Percentiles rank a stretch among this genome's conserved stretches.
These are phyloP conservation scores for Russula sp. DNA, from an alignment of 768 basidiomycete genomes.

Conservation along the genomic window DNA sequence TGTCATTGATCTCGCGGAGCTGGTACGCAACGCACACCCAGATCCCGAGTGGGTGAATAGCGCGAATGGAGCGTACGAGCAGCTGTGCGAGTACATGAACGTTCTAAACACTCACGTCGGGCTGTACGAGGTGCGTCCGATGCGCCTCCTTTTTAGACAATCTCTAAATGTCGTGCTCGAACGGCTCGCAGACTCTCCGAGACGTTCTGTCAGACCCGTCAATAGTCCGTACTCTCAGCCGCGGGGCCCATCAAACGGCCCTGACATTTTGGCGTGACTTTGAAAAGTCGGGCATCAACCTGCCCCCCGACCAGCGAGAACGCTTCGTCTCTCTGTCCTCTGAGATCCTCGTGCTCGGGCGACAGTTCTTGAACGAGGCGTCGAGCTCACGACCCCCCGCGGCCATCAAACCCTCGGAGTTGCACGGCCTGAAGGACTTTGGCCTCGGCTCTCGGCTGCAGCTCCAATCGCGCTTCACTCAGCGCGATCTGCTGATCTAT, in stretches of 20 bases:
- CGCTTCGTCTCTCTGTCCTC: conserved; percentile 88
- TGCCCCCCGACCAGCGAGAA: conserved; percentile 69
- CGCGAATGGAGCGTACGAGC: conserved; percentile 85
- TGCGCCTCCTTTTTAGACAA: conserved; percentile 12
- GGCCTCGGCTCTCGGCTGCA: conserved; percentile 70
- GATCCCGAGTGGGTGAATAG: conserved; percentile 76
- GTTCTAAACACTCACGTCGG: conserved; percentile 90
- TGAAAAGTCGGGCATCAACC: conserved; percentile 91
- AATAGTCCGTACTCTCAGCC: conserved; percentile 58
- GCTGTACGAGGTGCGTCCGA: conserved; percentile 70
- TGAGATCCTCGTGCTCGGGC: conserved; percentile 80
- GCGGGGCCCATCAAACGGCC: conserved; percentile 81
- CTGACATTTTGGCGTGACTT: conserved; percentile 96
- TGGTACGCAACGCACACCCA: conserved; percentile 90
- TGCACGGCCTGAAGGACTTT: conserved; percentile 67
- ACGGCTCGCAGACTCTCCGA: conserved; percentile 53
- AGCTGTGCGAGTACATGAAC: conserved; percentile 96
- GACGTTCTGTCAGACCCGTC: conserved; percentile 61
- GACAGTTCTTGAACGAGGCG: conserved; percentile 73
- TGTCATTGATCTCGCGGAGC: conserved; percentile 94
- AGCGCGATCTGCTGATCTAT: conserved; percentile 70
- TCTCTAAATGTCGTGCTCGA: neutral
- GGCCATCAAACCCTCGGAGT: conserved; percentile 58
- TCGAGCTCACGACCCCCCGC: conserved; percentile 59
- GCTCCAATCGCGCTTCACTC: conserved; percentile 71